Base-by-base conservation (phyloP, 768 basidiomycete genomes). In the Kwoniella botswanensis region DNA sequence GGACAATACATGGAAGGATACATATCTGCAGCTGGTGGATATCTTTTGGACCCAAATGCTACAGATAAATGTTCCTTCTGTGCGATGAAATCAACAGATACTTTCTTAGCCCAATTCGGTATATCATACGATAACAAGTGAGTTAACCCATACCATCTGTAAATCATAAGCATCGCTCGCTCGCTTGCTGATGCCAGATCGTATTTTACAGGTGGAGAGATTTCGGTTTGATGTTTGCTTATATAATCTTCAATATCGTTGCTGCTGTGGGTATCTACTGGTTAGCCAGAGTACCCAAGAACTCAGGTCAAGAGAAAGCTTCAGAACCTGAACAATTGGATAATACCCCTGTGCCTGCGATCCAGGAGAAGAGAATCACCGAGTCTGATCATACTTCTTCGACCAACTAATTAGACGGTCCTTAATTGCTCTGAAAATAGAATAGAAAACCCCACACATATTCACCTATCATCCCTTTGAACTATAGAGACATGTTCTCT, bases 21-120 rank as follows among this genome's bases (percentile, higher is more conserved):
- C 82, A 88, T 90, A 13, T 71, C 71, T 0, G 81, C 77, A 0
- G 86, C 87, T 59, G 91, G 91, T 0, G 93, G 93, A 0, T 94
- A 94, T 82, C 84, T 95, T 17, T 86, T 89, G 67, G 89, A 94
- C 74, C 86, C 87, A 0, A 85, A 86, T 65, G 91, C 87, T 15
- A 90, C 89, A 0, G 63, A 79, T 1, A 79, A 82, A 6, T 95
- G 94, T 82, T 86, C 87, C 15, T 94, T 93, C 82, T 94, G 93
- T 77, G 81, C 88, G 3, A 85, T 86, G 50, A 78, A 85, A n/a
- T 86, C 86, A 0, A 88, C 90, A 0, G 89, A 92, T 78, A 79
- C 86, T 53, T 91, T 88, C 85, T 83, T 92, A 63, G 83, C 75
- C 6, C n/a, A 29, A 2, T 79, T 92, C 83, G 90, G 89, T 73